phyloP scores from a whole-genome alignment of 768 basidiomycete species.

The Termitomyces sp. region DNA sequence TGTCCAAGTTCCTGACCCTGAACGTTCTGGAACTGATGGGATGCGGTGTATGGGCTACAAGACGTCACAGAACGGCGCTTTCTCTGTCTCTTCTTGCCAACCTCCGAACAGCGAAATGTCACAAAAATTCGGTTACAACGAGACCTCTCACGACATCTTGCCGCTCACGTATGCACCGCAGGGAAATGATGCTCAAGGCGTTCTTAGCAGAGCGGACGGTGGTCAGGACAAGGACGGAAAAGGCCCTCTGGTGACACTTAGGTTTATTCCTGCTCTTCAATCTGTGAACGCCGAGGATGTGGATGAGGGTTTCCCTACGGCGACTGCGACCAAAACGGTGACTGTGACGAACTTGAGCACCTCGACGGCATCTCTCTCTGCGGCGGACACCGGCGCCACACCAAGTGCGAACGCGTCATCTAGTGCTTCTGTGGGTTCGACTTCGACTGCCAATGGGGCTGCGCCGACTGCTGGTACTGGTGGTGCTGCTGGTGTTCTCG shows the following conservation, averaged over 20 bases:
- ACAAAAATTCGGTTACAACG: conserved; percentile 60
- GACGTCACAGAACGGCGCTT: neutral
- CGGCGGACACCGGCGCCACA: conserved; percentile 7
- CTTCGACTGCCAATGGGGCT: conserved; percentile 6
- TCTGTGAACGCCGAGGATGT: conserved; percentile 16
- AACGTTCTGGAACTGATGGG: conserved; percentile 30
- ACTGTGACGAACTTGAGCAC: conserved; percentile 24
- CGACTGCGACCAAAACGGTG: conserved; percentile 21
- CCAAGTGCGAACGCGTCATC: neutral
- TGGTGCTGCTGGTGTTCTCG: conserved; percentile 4
- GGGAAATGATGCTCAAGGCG: conserved; percentile 6
- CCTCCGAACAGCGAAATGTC: conserved; percentile 24
- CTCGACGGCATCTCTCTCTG: conserved; percentile 15
- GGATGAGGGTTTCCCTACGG: conserved; percentile 18
- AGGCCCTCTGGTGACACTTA: conserved; percentile 35
- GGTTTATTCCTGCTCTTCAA: conserved; percentile 46
- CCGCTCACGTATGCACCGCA: conserved; percentile 43
- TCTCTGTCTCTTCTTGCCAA: conserved; percentile 19
- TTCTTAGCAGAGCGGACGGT: conserved; percentile 19
- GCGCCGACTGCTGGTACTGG: conserved; percentile 10
- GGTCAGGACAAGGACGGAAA: conserved; percentile 22
- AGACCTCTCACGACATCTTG: conserved; percentile 39
- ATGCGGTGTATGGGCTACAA: conserved; percentile 52
- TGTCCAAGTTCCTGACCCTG: conserved; percentile 25
- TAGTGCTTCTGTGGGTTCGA: neutral